Evolutionary conservation across 1,284 basidiomycete species (phyloP).

Genomic region (Flammula alnicola): DNA sequence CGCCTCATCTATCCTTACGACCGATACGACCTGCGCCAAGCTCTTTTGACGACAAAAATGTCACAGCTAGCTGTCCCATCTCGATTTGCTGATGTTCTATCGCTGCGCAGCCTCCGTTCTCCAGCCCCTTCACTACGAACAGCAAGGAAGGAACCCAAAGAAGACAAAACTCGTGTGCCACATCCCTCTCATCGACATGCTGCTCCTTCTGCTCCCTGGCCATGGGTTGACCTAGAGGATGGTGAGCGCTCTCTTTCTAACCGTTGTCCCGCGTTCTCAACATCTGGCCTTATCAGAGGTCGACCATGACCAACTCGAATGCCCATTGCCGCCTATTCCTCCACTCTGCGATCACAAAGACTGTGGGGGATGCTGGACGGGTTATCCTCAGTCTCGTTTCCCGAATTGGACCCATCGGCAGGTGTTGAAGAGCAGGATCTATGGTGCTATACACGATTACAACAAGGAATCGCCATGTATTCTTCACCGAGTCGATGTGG

Average conservation of each 20-base stretch:
- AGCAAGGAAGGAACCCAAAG: slow-evolving; percentile 19
- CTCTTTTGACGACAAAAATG: slow-evolving; percentile 10
- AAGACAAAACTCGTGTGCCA: slow-evolving; percentile 23
- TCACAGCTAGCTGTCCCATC: slow-evolving; percentile 4
- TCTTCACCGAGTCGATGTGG: slow-evolving; percentile 27
- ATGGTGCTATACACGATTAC: slow-evolving; percentile 23
- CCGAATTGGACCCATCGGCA: slow-evolving; percentile 31
- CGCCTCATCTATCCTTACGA: background rate
- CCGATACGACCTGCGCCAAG: slow-evolving; percentile 1
- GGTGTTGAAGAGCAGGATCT: slow-evolving; percentile 30
- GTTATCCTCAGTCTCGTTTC: slow-evolving; percentile 32
- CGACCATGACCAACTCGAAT: slow-evolving; percentile 36
- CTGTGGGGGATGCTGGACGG: slow-evolving; percentile 27
- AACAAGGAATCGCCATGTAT: slow-evolving; percentile 17
- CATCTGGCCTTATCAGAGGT: too few species aligned
- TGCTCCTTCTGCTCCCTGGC: slow-evolving; percentile 38
- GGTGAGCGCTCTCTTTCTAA: slow-evolving; percentile 25
- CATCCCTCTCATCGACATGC: slow-evolving; percentile 35
- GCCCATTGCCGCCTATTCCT: slow-evolving; percentile 41
- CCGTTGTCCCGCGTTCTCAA: slow-evolving; percentile 5
- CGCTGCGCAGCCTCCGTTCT: slow-evolving; percentile 5
- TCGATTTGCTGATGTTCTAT: slow-evolving; percentile 3
- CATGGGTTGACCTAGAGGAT: slow-evolving; percentile 42
- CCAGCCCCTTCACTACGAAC: slow-evolving; percentile 8
- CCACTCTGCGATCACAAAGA: slow-evolving; percentile 39